Percentiles rank a stretch among this genome's conserved stretches.
Conservation (phyloP, 2,329 filamentous ascomycete species). For the Elsinoe fawcettii region DNA sequence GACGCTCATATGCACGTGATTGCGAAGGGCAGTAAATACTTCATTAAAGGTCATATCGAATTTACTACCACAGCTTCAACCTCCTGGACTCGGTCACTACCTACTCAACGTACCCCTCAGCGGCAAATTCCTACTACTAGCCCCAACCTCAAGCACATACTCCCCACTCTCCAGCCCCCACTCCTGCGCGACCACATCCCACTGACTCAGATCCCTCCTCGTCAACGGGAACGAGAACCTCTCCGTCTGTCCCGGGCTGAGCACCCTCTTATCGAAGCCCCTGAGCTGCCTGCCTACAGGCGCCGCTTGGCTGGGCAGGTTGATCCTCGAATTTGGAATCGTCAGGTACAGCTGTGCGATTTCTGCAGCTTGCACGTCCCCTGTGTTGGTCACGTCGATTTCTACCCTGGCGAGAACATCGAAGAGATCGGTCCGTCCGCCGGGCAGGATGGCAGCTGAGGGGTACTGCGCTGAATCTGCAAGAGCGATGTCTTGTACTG, state of each 20-base stretch:
- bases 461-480: constrained; percentile 59
- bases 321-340: constrained; percentile 18
- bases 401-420: constrained; percentile 52
- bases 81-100: background rate
- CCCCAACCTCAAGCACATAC: constrained; percentile 29
- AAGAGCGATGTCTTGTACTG: constrained; percentile 22
- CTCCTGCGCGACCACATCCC: constrained; percentile 52
- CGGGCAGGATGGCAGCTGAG: constrained; percentile 38
- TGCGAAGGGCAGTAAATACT: too few species aligned
- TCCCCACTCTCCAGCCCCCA: constrained; percentile 41
- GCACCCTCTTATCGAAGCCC: constrained; percentile 53
- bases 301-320: background rate
- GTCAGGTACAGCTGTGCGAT: constrained; percentile 47
- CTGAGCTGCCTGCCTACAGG: constrained; percentile 43
- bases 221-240: constrained; percentile 48
- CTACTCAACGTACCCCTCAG: constrained; percentile 17
- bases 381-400: constrained; percentile 56
- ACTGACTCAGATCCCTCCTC: constrained; percentile 56
- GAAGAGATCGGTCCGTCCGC: constrained; percentile 55
- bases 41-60: too few species aligned
- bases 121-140: constrained; percentile 31
- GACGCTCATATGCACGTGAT: too few species aligned
- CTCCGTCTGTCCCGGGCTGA: constrained; percentile 43
- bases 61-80: too few species aligned
- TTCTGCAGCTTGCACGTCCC: constrained; percentile 44